phyloP scores from a whole-genome alignment of 1,284 basidiomycete species.

The Ustilago cynodontis region DNA sequence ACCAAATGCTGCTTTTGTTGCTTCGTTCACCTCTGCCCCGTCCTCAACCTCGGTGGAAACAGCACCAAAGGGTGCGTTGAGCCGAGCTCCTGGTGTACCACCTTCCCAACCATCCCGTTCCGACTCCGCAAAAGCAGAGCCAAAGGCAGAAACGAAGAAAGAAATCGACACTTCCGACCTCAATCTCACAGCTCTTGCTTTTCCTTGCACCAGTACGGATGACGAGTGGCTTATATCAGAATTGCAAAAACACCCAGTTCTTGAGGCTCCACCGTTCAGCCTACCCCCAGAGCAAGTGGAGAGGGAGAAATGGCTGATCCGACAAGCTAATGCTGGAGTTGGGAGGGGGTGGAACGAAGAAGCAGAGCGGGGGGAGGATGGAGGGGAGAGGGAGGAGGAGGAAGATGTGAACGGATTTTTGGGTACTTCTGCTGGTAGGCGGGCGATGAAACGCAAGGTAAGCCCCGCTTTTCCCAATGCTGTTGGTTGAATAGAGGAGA shows the following conservation, averaged over 20 bases:
- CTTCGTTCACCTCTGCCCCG: slow-evolving; percentile 20
- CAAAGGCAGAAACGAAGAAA: neutral
- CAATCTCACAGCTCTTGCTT: slow-evolving; percentile 28
- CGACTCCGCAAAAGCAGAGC: neutral
- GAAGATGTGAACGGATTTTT: slow-evolving; percentile 61
- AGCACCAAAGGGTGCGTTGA: slow-evolving; percentile 9
- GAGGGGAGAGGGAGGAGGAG: slow-evolving; percentile 28
- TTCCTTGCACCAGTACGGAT: slow-evolving; percentile 25
- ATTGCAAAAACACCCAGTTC: slow-evolving; percentile 21
- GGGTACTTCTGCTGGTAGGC: slow-evolving; percentile 36
- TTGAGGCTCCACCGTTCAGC: slow-evolving; percentile 26
- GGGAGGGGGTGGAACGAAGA: slow-evolving; percentile 4
- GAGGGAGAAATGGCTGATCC: slow-evolving; percentile 30
- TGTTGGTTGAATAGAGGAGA: too few species aligned
- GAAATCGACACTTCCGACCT: slow-evolving; percentile 12
- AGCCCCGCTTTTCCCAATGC: slow-evolving; percentile 5
- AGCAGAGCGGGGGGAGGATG: slow-evolving; percentile 26
- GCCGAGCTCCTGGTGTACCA: slow-evolving; percentile 29
- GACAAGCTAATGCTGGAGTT: neutral
- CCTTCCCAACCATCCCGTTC: slow-evolving; percentile 10
- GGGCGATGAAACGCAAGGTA: slow-evolving; percentile 44
- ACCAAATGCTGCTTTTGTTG: slow-evolving; percentile 43
- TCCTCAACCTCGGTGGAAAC: neutral
- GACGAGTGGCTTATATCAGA: slow-evolving; percentile 20
- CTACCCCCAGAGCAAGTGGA: slow-evolving; percentile 38